phyloP scores from a whole-genome alignment of 1,284 basidiomycete genomes.

The Tetrapyrgos nigripes region DNA sequence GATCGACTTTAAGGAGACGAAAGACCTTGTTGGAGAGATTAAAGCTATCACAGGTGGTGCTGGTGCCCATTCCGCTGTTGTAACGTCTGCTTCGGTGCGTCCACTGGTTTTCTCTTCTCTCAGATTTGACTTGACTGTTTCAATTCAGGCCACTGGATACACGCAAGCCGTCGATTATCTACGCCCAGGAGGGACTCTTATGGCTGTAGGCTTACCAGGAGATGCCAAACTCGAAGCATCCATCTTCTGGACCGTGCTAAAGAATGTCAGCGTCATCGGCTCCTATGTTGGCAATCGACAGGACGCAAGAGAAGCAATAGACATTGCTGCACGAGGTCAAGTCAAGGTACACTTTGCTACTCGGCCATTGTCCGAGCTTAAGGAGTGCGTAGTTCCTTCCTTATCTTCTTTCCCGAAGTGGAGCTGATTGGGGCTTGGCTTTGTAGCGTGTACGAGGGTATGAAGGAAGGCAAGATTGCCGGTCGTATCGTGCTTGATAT shows the following conservation, averaged over 20 bases:
- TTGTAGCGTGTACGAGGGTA: conserved; percentile 12
- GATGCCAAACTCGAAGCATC: conserved; percentile 64
- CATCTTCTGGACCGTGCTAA: conserved; percentile 80
- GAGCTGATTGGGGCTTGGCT: background rate
- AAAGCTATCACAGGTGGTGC: conserved; percentile 69
- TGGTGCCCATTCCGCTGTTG: conserved; percentile 79
- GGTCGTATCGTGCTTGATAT: conserved; percentile 12
- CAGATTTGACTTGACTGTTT: background rate
- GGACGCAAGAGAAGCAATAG: conserved; percentile 76
- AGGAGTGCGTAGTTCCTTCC: conserved; percentile 46
- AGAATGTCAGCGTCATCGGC: conserved; percentile 72
- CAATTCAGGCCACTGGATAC: conserved; percentile 61
- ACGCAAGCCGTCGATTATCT: conserved; percentile 76
- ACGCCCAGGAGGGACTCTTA: conserved; percentile 66
- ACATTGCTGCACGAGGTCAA: conserved; percentile 73
- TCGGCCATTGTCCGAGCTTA: conserved; percentile 58
- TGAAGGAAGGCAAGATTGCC: conserved; percentile 16
- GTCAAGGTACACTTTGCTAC: conserved; percentile 65
- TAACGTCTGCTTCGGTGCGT: conserved; percentile 59
- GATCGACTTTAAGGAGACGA: conserved; percentile 78
- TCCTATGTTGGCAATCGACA: conserved; percentile 81
- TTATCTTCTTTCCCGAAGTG: background rate
- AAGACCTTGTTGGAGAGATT: conserved; percentile 68
- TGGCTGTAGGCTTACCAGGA: conserved; percentile 79
- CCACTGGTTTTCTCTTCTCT: background rate